A percentile compares a stretch with the other conserved stretches of the same genome.
These are phyloP conservation scores for Conringia planisiliqua DNA, from an alignment of 345 rosid genomes.

Conservation along the genomic window DNA sequence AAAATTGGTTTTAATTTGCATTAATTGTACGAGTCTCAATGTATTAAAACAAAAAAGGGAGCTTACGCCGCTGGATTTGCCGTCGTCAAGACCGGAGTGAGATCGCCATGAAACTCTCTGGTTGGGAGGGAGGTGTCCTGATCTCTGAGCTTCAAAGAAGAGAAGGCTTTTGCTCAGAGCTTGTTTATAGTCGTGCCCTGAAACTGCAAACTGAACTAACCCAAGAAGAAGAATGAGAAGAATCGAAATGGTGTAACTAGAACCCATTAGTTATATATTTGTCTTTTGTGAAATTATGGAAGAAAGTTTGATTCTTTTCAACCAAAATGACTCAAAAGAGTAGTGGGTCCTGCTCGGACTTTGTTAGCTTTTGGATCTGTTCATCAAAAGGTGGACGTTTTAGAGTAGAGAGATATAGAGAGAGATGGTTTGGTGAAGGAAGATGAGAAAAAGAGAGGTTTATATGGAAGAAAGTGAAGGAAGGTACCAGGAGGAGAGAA, in stretches of 20 bases:
- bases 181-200: conserved; percentile 84
- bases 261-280: conserved; percentile 9
- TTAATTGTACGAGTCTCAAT: neutral
- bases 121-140: conserved; percentile 77
- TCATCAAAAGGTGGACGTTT: conserved; percentile 8
- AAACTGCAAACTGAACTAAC: conserved; percentile 47
- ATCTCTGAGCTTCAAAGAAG: conserved; percentile 97
- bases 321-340: neutral
- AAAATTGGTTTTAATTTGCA: neutral
- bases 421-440: conserved; percentile 26
- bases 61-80: conserved; percentile 90
- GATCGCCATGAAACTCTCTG: conserved; percentile 91
- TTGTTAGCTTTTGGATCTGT: conserved; percentile 22
- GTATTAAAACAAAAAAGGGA: neutral
- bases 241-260: conserved; percentile 7
- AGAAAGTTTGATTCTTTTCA: neutral
- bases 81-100: conserved; percentile 81
- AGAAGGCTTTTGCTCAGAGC: conserved; percentile 87
- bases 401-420: neutral
- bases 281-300: neutral
- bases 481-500: conserved; percentile 52
- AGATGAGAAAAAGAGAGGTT: conserved; percentile 27
- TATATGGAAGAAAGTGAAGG: conserved; percentile 44
- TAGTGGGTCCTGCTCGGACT: conserved; percentile 5
- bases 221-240: conserved; percentile 48